Evolutionary conservation across 441 rosid genomes (phyloP), one percentile per base, ranked within the genome.

Genomic region (Euphorbia corollata): DNA sequence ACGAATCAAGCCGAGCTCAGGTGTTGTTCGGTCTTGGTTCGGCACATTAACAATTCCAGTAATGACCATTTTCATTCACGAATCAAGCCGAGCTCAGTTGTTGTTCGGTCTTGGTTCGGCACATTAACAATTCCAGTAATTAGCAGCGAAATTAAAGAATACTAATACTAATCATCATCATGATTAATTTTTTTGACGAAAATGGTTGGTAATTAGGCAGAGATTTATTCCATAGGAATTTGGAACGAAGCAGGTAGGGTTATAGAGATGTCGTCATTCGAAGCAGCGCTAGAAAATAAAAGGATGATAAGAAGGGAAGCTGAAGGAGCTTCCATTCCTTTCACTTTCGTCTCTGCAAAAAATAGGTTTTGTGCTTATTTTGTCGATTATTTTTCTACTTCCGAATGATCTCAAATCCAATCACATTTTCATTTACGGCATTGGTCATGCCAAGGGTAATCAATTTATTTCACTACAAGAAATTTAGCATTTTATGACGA

Each of bases 161-260:
- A 34, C 2, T 34, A 2, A 34, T 34, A 6, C 2, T 6, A 34
- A 34, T 2, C 6, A 34, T 34, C 6, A 6, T 34, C 6, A 6
- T 6, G 6, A 34, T 34, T 34, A 34, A 34, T 34, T 34, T 2
- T 2, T 34, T 34, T 34, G 6, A 6, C 38, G 38, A 34, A 6
- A 34, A 6, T 34, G 38, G 38, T 6, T 34, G 9, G 9, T 8
- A 7, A 43, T 0, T 12, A 43, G 4, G 48, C 41, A 82, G 84
- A 79, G 84, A 58, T 83, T 83, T 68, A 64, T 80, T 24, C 87
- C 84, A 1, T 81, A 83, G 11, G 82, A 81, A 55, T 83, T 45
- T 13, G 84, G 3, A 78, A 74, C 10, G 82, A 80, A 43, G 84
- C 66, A 3, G 86, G 78, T 36, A 75, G 84, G 22, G 70, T 63